Evolutionary conservation across 2,329 filamentous ascomycete genomes (phyloP).

Genomic region (Colletotrichum sp.): DNA sequence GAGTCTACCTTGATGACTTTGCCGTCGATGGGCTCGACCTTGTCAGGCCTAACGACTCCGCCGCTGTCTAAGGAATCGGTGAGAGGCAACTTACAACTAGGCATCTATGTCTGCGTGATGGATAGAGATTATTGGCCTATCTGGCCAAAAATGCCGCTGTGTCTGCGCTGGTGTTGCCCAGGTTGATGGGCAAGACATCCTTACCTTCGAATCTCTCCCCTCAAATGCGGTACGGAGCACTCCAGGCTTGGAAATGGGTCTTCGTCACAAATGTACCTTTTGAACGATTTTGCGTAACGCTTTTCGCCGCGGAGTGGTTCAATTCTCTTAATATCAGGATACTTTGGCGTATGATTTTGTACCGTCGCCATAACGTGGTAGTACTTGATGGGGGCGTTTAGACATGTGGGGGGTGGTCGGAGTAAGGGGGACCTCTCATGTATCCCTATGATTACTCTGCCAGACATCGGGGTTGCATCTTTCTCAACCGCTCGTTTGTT

Average conservation of each 20-base stretch:
- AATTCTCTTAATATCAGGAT: slow-evolving; percentile 37
- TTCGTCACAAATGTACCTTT: neutral
- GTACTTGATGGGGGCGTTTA: too few species aligned
- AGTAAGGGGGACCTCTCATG: too few species aligned
- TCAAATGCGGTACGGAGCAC: neutral
- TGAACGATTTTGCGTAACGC: slow-evolving; percentile 37
- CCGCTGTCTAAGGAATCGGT: slow-evolving; percentile 28
- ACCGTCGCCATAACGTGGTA: slow-evolving; percentile 29
- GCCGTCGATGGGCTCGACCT: slow-evolving; percentile 26
- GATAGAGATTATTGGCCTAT: slow-evolving; percentile 42
- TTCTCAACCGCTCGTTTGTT: slow-evolving; percentile 33
- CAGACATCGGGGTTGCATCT: slow-evolving; percentile 30
- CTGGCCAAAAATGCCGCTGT: slow-evolving; percentile 37
- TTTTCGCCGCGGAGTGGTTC: slow-evolving; percentile 42
- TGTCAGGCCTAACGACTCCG: slow-evolving; percentile 21
- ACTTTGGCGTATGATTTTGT: slow-evolving; percentile 35
- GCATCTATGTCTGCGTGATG: slow-evolving; percentile 44
- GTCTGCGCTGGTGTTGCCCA: slow-evolving; percentile 43
- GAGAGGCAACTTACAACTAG: slow-evolving; percentile 35
- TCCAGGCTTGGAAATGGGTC: neutral
- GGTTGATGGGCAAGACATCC: slow-evolving; percentile 46
- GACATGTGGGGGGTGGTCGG: too few species aligned
- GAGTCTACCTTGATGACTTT: slow-evolving; percentile 26
- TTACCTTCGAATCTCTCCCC: slow-evolving; percentile 40
- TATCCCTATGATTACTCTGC: slow-evolving; percentile 34